A percentile compares a stretch with the other conserved stretches of the same genome.
Evolutionary conservation across 306 rosid genomes (phyloP).

Genomic region (Myrica gale): DNA sequence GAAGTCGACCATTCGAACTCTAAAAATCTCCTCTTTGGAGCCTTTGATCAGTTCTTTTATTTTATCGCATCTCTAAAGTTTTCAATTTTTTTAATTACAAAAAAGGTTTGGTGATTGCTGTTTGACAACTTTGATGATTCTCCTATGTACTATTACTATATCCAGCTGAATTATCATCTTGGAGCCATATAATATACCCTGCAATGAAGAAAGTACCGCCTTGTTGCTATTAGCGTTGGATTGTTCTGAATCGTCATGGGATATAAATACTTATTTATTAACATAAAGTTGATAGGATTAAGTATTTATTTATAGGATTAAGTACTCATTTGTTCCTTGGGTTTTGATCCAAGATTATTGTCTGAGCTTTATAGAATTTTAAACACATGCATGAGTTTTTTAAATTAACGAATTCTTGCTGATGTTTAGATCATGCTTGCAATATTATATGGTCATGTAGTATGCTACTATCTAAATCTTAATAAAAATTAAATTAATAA

Average conservation of each 20-base stretch:
- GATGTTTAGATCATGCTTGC: too few species aligned
- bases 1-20: conserved; percentile 28
- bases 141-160: conserved; percentile 16
- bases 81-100: neutral
- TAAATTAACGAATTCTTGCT: too few species aligned
- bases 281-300: too few species aligned
- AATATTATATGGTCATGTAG: too few species aligned
- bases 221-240: conserved; percentile 2
- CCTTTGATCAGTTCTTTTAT: conserved; percentile 20
- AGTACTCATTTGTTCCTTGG: too few species aligned
- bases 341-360: too few species aligned
- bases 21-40: conserved; percentile 3
- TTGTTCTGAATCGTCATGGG: neutral
- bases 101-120: conserved; percentile 19
- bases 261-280: neutral
- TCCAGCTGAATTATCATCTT: conserved; percentile 12
- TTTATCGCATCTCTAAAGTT: neutral
- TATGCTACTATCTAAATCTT: too few species aligned
- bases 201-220: neutral
- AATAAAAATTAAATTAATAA: too few species aligned
- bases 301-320: too few species aligned
- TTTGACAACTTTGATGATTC: conserved; percentile 8
- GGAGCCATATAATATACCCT: neutral
- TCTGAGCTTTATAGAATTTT: too few species aligned
- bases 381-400: too few species aligned